phyloP scores from a whole-genome alignment of 805 yeast genomes.

The Candida ascalaphidarum region DNA sequence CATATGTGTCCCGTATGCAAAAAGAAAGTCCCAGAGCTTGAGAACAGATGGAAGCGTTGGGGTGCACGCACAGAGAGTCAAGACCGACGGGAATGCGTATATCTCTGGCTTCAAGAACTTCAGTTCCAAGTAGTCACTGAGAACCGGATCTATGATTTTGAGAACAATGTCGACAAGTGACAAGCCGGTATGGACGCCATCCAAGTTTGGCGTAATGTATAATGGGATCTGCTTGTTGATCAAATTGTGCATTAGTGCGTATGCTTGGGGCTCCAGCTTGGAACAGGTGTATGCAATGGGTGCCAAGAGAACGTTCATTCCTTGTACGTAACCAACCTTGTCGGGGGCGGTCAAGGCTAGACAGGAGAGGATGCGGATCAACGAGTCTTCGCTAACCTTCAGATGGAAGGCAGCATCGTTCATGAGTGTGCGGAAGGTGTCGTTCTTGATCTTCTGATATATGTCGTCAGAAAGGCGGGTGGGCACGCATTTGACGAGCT shows the following conservation, averaged over 20 bases:
- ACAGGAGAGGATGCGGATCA: conserved; percentile 65
- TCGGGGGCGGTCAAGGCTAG: conserved; percentile 43
- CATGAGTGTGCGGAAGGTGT: conserved; percentile 77
- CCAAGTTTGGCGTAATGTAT: conserved; percentile 66
- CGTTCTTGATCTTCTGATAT: conserved; percentile 69
- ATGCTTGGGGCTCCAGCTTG: conserved; percentile 81
- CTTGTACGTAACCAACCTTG: conserved; percentile 67
- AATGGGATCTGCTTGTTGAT: conserved; percentile 62
- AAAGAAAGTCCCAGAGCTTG: conserved; percentile 80
- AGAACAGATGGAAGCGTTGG: conserved; percentile 74
- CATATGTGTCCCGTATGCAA: conserved; percentile 87
- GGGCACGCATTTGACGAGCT: conserved; percentile 47
- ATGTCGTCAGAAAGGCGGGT: conserved; percentile 33
- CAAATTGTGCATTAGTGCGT: conserved; percentile 56
- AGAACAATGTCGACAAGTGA: conserved; percentile 67
- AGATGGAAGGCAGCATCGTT: conserved; percentile 58
- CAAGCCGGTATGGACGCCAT: conserved; percentile 76
- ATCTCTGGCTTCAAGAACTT: conserved; percentile 74
- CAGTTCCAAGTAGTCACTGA: conserved; percentile 49
- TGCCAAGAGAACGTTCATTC: conserved; percentile 80
- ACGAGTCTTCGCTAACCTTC: conserved; percentile 59
- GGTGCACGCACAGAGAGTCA: conserved; percentile 82
- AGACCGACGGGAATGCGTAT: conserved; percentile 76
- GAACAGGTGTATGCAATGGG: conserved; percentile 67
- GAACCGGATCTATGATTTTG: conserved; percentile 62